Evolutionary conservation across 2,329 filamentous ascomycete genomes (phyloP).

Genomic region (Aschersonia sp.): DNA sequence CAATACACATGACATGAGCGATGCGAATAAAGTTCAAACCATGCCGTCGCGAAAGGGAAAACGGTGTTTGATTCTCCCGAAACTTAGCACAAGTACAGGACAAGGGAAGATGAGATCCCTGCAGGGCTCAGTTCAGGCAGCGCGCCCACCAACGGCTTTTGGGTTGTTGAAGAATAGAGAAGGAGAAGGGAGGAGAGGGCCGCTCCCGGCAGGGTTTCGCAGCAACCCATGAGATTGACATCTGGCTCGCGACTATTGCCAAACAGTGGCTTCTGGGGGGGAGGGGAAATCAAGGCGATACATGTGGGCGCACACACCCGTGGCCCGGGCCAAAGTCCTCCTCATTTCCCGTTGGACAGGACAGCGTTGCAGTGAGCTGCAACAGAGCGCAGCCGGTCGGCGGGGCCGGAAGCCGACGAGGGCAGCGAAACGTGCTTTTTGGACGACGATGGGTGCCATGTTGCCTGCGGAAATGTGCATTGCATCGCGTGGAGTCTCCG

Average conservation of each 20-base stretch:
- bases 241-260: not conserved
- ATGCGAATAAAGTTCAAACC: not conserved
- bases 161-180: not conserved
- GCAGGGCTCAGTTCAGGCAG: too few relatives aligned
- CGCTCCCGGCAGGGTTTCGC: not conserved
- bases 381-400: not conserved
- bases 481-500: not conserved
- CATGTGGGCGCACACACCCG: not conserved
- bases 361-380: not conserved
- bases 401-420: not conserved
- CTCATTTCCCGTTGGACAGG: not conserved
- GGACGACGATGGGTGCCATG: not conserved
- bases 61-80: not conserved
- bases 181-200: not conserved
- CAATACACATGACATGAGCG: not conserved
- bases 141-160: not conserved
- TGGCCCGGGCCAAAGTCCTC: not conserved
- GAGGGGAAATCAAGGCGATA: not conserved
- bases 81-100: not conserved
- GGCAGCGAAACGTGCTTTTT: not conserved
- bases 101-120: not conserved
- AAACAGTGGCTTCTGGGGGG: not conserved
- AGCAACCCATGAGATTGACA: not conserved
- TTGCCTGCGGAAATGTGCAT: not conserved
- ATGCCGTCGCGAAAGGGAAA: not conserved